Conservation (phyloP, 768 basidiomycete genomes). For the Lentinula sp. region DNA sequence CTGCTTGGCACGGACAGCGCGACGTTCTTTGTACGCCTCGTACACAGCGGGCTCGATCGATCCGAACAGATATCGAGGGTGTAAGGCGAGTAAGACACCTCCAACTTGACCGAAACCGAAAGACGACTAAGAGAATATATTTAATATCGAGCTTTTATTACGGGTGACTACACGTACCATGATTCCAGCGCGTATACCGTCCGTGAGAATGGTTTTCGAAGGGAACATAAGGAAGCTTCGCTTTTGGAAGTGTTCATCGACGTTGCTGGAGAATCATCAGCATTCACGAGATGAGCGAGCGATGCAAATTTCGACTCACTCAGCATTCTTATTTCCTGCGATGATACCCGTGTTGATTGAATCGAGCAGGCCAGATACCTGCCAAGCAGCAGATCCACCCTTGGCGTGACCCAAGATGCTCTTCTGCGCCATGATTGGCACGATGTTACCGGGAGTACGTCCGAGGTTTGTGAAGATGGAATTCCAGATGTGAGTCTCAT, state of each 20-base stretch:
- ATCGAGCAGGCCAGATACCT: constrained; percentile 88
- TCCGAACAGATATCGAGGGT: constrained; percentile 89
- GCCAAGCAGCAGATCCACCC: constrained; percentile 99
- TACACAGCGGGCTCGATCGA: constrained; percentile 75
- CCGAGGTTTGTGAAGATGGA: constrained; percentile 84
- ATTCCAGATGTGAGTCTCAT: constrained; percentile 97
- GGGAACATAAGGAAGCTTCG: constrained; percentile 95
- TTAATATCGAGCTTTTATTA: constrained; percentile 3
- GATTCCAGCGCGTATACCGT: constrained; percentile 81
- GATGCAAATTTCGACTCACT: constrained; percentile 48
- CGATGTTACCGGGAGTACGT: constrained; percentile 92
- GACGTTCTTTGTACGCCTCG: constrained; percentile 67
- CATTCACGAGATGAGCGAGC: neutral
- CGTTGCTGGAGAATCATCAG: constrained; percentile 52
- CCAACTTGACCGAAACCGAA: constrained; percentile 99
- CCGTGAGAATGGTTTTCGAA: constrained; percentile 92
- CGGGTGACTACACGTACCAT: constrained; percentile 51
- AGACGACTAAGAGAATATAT: constrained; percentile 56
- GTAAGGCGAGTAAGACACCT: constrained; percentile 80
- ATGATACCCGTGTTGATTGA: constrained; percentile 79
- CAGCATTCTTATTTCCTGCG: constrained; percentile 94
- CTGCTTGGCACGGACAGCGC: constrained; percentile 56
- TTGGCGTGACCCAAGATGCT: constrained; percentile 96
- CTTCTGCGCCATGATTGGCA: constrained; percentile 97
- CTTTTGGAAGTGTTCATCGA: constrained; percentile 88